phyloP scores from a whole-genome alignment of 208 protist genomes.

The Endotrypanum monterogeii region DNA sequence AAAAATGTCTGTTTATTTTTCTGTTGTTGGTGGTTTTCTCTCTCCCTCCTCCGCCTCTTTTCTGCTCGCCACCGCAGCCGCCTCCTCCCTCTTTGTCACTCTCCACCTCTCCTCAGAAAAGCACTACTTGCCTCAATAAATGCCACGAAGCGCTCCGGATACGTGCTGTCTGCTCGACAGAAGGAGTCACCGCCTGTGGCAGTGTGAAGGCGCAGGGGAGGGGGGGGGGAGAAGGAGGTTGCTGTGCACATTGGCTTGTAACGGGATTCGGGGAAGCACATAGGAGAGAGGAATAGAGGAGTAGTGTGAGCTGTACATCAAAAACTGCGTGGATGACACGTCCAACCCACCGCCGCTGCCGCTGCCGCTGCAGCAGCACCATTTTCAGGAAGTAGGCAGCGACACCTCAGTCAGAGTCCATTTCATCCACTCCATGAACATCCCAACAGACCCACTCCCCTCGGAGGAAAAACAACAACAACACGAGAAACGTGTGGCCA shows the following conservation, averaged over 20 bases:
- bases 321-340: neutral
- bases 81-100: too few species aligned
- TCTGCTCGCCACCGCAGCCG: too few species aligned
- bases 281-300: neutral
- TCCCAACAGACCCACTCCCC: neutral
- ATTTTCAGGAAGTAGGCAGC: neutral
- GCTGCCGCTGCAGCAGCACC: neutral
- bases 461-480: too few species aligned
- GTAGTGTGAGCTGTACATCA: conserved; percentile 7
- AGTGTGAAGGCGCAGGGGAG: neutral
- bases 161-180: neutral
- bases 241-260: neutral
- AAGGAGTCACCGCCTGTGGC: neutral
- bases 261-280: neutral
- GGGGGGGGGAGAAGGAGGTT: neutral
- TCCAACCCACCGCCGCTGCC: neutral
- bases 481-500: neutral
- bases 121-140: too few species aligned
- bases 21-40: neutral
- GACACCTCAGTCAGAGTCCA: neutral
- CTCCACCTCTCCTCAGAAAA: too few species aligned
- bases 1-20: neutral
- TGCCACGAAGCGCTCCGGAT: neutral
- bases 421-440: too few species aligned
- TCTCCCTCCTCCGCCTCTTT: neutral